Evolutionary conservation across 2,329 filamentous ascomycete species (phyloP).

Genomic region (Madurella mycetomatis): DNA sequence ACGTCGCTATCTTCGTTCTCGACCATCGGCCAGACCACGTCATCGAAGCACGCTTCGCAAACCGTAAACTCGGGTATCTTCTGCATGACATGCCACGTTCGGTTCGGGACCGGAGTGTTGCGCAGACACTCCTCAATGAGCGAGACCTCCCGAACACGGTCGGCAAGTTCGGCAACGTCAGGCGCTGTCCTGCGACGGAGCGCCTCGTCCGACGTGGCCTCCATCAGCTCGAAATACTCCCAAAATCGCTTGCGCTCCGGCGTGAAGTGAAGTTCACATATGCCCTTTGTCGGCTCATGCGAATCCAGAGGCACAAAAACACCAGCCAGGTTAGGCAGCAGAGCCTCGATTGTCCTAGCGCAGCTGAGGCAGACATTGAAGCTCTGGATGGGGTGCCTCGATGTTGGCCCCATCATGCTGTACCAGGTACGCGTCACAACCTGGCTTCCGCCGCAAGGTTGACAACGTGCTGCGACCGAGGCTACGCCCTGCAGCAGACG

Average conservation of each 20-base stretch:
- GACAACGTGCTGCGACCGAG: constrained; percentile 52
- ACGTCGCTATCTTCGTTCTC: constrained; percentile 47
- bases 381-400: constrained; percentile 57
- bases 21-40: constrained; percentile 68
- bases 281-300: constrained; percentile 43
- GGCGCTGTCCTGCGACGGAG: constrained; percentile 42
- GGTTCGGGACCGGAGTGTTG: constrained; percentile 57
- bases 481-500: constrained; percentile 66
- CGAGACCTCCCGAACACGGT: constrained; percentile 57
- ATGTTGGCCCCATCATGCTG: constrained; percentile 65
- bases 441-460: constrained; percentile 54
- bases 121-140: constrained; percentile 59
- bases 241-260: constrained; percentile 51
- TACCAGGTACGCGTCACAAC: constrained; percentile 65
- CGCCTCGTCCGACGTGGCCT: constrained; percentile 51
- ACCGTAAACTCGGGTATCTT: constrained; percentile 73
- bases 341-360: constrained; percentile 62
- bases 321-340: constrained; percentile 68
- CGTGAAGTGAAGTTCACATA: constrained; percentile 65
- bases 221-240: constrained; percentile 58
- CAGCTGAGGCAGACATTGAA: constrained; percentile 76
- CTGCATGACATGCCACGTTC: constrained; percentile 73
- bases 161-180: constrained; percentile 59
- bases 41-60: constrained; percentile 81
- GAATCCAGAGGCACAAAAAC: constrained; percentile 56